Percentiles rank a stretch among this genome's conserved stretches.
These are phyloP conservation scores for Nitzschia sp. DNA, from an alignment of 108 stramenopile species.

Conservation along the genomic window DNA sequence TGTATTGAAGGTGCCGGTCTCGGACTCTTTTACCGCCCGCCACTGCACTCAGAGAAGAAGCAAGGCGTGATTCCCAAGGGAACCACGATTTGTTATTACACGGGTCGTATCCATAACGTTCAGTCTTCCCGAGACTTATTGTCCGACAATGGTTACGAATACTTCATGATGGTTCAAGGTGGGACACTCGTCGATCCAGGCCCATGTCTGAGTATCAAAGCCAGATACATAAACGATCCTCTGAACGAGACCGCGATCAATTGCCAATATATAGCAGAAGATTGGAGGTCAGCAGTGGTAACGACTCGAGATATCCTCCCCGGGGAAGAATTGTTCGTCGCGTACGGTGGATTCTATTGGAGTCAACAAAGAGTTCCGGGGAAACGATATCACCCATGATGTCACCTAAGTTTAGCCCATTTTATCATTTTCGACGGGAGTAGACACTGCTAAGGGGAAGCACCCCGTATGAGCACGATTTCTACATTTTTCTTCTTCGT, in stretches of 20 bases:
- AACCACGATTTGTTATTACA: slow-evolving; percentile 34
- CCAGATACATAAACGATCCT: slow-evolving; percentile 47
- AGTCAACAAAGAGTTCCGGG: background rate
- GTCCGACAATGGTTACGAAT: slow-evolving; percentile 15
- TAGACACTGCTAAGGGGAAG: too few relatives aligned
- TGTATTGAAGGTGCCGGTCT: slow-evolving; percentile 27
- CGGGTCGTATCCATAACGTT: slow-evolving; percentile 34
- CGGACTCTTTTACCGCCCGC: slow-evolving; percentile 31
- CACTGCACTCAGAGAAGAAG: background rate
- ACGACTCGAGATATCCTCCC: slow-evolving; percentile 53
- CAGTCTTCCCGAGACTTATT: slow-evolving; percentile 12
- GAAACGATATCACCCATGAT: background rate
- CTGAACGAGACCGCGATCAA: slow-evolving; percentile 29
- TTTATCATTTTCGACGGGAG: too few relatives aligned
- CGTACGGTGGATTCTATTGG: slow-evolving; percentile 71
- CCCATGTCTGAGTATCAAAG: slow-evolving; percentile 17
- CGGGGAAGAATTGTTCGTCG: slow-evolving; percentile 78
- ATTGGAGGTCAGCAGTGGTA: slow-evolving; percentile 35
- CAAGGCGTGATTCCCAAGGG: slow-evolving; percentile 12
- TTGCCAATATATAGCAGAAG: slow-evolving; percentile 30
- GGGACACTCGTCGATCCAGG: slow-evolving; percentile 29
- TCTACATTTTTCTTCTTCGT: slow-evolving; percentile 71
- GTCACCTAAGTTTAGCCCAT: too few relatives aligned
- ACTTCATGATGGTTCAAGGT: slow-evolving; percentile 26
- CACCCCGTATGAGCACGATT: too few relatives aligned